Percentiles rank a stretch among this genome's conserved stretches.
Conservation (phyloP, 2,329 filamentous ascomycete genomes). For the Aspergillus novofumigatus region DNA sequence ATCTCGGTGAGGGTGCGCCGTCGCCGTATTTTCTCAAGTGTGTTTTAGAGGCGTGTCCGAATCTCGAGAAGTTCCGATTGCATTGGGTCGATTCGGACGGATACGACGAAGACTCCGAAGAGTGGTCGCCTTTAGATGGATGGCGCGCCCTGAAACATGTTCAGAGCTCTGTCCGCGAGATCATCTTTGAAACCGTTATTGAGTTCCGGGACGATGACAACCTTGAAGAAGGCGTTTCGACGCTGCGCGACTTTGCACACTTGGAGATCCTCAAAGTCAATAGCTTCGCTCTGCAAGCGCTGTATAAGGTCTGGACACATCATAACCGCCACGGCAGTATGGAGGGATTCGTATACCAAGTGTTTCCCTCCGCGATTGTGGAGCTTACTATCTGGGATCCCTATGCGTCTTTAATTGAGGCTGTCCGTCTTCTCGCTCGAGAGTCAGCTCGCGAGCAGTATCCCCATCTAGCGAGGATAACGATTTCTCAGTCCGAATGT, state of each 20-base stretch:
- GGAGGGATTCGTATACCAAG: not conserved
- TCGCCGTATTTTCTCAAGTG: not conserved
- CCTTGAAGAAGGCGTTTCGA: not conserved
- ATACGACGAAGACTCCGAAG: slow-evolving; percentile 4
- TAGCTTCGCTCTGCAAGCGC: not conserved
- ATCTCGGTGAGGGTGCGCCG: slow-evolving; percentile 26
- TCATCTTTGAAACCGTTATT: not conserved
- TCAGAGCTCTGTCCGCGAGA: not conserved
- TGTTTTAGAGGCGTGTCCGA: not conserved
- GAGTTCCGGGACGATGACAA: not conserved
- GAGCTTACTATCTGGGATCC: not conserved
- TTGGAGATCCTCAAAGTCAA: not conserved
- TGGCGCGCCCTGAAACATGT: not conserved
- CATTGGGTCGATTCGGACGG: slow-evolving; percentile 1
- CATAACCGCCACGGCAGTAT: not conserved
- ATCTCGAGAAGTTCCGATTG: not conserved
- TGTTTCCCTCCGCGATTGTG: not conserved
- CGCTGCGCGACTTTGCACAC: not conserved
- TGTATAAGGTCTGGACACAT: not conserved
- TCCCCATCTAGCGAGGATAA: not conserved
- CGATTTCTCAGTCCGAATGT: not conserved
- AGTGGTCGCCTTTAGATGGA: not conserved
- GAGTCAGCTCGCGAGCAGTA: not conserved
- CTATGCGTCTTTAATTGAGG: not conserved
- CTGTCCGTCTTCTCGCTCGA: not conserved